Base-by-base conservation (phyloP, 108 stramenopile genomes). In the Stephanodiscus minutulus region DNA sequence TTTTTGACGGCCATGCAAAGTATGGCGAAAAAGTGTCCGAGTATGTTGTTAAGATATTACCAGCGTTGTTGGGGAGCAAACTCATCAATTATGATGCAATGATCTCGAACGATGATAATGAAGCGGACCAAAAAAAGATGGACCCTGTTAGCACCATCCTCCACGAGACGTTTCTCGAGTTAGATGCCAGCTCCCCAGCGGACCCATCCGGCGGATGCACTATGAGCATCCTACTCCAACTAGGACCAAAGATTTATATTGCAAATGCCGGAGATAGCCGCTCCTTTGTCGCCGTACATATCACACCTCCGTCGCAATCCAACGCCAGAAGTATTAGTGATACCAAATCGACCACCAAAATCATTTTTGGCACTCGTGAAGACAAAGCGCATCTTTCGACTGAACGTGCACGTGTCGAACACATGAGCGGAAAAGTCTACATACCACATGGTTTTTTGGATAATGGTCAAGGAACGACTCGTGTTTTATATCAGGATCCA, bases 261-360 rank as follows among this genome's bases (percentile, higher is more conserved):
- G 93, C 93, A 37, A 94, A 94, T 77, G 87, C 92, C 10, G 92
- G 92, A 47, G 92, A 93, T 65, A 83, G 82, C 44, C 80, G 87
- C 31, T 82, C 86, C 22, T 90, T 95, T 56, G 61, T 95, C 36
- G 94, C 87, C 29, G 82, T 85, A 5, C 88, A 91, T 66, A 76
- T 70, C 55, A 69, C 44, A 29, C 43, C 54, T 60, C 74, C 74
- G 41, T 18, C 56, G 27, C 49, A 59, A 62, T 49, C 37, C 4
- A 44, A 0, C 50, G 22, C n/a, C 36, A n/a, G 39, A 33, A 24
- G 36, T 53, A 37, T 29, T 53, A 28, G 29, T 53, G 48, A 35
- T 18, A 24, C 18, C 15, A 57, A 63, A 36, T 62, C 57, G 21
- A 55, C 24, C 8, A 82, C 83, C 8, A 69, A 77, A 24, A 73